Percentiles rank a stretch among this genome's conserved stretches.
Conservation (phyloP, 2,329 filamentous ascomycete genomes). For the Pezicula rhizophila region DNA sequence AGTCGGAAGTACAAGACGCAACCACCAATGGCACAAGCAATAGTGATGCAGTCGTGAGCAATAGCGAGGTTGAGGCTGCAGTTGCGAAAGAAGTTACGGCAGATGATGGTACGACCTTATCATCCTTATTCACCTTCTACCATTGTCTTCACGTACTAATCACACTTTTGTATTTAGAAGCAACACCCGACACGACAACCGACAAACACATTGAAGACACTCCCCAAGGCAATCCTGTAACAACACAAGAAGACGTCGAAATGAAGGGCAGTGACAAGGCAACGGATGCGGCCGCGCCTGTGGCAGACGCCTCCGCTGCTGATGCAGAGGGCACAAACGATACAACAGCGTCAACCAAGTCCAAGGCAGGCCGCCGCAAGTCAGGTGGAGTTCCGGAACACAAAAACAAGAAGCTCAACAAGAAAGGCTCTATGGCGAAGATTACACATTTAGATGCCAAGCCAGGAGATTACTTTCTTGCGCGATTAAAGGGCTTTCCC, state of each 20-base stretch:
- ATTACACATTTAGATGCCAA: conserved; percentile 71
- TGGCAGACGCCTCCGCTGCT: conserved; percentile 19
- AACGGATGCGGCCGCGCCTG: too few relatives aligned
- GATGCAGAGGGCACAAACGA: conserved; percentile 20
- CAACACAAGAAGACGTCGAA: conserved; percentile 22
- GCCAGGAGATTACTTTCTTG: conserved; percentile 87
- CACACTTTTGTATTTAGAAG: conserved; percentile 14
- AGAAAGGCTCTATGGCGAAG: conserved; percentile 73
- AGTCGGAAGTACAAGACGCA: conserved; percentile 10
- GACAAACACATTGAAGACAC: conserved; percentile 18
- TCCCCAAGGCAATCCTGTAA: conserved; percentile 15
- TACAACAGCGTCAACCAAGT: conserved; percentile 34
- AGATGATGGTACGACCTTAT: conserved; percentile 15
- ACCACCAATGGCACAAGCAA: conserved; percentile 13
- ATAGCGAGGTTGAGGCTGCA: conserved; percentile 6
- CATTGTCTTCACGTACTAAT: conserved; percentile 13
- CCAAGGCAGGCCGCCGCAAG: conserved; percentile 60
- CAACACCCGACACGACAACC: conserved; percentile 10
- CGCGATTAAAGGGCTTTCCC: conserved; percentile 89
- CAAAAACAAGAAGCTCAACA: conserved; percentile 75
- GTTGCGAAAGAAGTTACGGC: conserved; percentile 16
- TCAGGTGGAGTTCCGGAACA: conserved; percentile 61
- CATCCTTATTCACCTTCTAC: neutral
- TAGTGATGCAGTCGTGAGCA: conserved; percentile 7
- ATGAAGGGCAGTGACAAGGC: conserved; percentile 29